phyloP scores from a whole-genome alignment of 345 rosid genomes.

The Populus simonii region DNA sequence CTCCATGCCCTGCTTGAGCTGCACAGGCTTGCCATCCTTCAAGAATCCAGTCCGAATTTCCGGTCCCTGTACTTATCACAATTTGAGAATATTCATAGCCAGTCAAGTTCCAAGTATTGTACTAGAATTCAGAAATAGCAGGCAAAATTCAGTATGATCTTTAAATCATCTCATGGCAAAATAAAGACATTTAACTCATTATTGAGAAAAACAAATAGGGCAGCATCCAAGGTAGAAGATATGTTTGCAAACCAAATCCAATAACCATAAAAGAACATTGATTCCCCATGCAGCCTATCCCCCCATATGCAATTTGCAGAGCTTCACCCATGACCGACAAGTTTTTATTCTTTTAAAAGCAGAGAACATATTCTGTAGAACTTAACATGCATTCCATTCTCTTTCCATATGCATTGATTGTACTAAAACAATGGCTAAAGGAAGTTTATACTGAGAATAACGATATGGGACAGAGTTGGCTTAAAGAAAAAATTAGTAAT shows the following conservation, averaged over 20 bases:
- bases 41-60: constrained; percentile 28
- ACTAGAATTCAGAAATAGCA: background rate
- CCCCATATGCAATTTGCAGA: background rate
- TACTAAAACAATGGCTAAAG: background rate
- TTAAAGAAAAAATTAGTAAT: background rate
- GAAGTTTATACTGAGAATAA: constrained; percentile 12
- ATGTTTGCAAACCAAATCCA: background rate
- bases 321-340: background rate
- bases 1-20: constrained; percentile 24
- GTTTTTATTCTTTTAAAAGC: constrained; percentile 8
- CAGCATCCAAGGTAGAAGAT: background rate
- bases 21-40: constrained; percentile 26
- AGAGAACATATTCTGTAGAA: background rate
- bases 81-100: background rate
- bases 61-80: constrained; percentile 16
- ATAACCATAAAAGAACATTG: background rate
- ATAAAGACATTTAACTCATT: background rate
- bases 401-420: background rate
- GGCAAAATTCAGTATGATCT: background rate
- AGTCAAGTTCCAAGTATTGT: background rate
- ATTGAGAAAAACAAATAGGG: background rate
- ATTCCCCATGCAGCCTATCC: background rate
- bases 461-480: background rate
- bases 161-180: background rate
- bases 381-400: background rate